Percentiles rank a stretch among this genome's conserved stretches.
Conservation (phyloP, 176 grass and related monocot genomes). For the Ampelocalamus luodianensis region DNA sequence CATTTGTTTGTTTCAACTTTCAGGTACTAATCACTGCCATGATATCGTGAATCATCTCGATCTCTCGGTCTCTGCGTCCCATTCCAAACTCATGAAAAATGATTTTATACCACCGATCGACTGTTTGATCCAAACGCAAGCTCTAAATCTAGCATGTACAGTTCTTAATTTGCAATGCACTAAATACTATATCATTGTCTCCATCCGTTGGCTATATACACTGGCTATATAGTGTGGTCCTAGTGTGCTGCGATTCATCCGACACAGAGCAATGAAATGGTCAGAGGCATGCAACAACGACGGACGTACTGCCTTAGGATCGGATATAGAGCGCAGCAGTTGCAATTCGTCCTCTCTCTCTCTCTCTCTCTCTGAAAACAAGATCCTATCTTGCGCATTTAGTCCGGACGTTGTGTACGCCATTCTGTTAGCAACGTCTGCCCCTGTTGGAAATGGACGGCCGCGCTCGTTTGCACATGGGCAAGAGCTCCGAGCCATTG, state of each 20-base stretch:
- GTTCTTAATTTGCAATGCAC: neutral
- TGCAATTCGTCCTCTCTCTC: neutral
- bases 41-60: neutral
- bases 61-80: neutral
- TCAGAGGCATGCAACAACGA: neutral
- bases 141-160: neutral
- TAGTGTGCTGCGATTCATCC: neutral
- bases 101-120: too few relatives aligned
- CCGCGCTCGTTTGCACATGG: neutral
- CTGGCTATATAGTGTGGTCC: neutral
- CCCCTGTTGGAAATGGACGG: neutral
- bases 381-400: conserved; percentile 27
- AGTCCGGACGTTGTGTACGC: conserved; percentile 7
- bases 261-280: neutral
- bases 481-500: neutral
- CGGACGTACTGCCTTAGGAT: neutral
- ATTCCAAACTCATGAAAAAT: neutral
- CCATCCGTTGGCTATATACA: neutral
- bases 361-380: neutral
- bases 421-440: conserved; percentile 28
- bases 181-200: neutral
- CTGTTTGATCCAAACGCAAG: neutral
- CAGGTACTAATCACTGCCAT: neutral
- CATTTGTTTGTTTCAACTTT: neutral
- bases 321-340: neutral